Evolutionary conservation across 176 grass and related monocot species (phyloP), one percentile per base, ranked within the genome.

Genomic region (Carex cristatella): DNA sequence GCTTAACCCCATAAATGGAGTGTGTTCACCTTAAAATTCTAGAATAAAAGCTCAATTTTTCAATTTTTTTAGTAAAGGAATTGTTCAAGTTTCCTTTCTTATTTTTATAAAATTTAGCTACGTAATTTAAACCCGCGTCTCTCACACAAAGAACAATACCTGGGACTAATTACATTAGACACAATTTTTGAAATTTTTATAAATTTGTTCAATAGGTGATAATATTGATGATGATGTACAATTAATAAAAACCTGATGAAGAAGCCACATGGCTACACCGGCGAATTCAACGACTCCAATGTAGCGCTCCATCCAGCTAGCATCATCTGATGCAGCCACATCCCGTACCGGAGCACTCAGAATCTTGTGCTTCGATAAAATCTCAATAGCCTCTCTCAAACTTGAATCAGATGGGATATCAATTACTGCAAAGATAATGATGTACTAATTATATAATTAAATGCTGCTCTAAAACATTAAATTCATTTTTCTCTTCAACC

Each of bases 281-380:
- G 89, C 89, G 65, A 95, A 98, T 80, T 98, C 95, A 77, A 98
- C 86, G 65, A 98, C 94, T 30, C 93, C 91, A 5, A 98, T 94
- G 70, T 98, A 98, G 87, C 90, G 92, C 68, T 98, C 95, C 71
- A 98, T 95, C 95, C 95, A 98, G 80, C 85, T 98, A 69, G 95
- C 93, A 79, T 98, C 93, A 86, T 95, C 93, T 15, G 89, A 88
- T 69, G 93, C 93, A 84, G 88, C 88, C 16, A 98, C 91, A 9
- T 95, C 91, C 81, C 91, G 87, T 81, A 98, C 90, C 7, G 93
- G 95, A 66, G 91, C 93, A 61, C 95, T 93, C 88, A 98, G 85
- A 54, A 95, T 93, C 92, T 94, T 98, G 83, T 93, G 94, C 86
- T 93, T 98, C 19, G 93, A 98, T 59, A 98, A 87, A 83, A 81